Evolutionary conservation across 495 filamentous ascomycete species (phyloP), one percentile per base, ranked within the genome.

Genomic region (Neurospora hispaniola): DNA sequence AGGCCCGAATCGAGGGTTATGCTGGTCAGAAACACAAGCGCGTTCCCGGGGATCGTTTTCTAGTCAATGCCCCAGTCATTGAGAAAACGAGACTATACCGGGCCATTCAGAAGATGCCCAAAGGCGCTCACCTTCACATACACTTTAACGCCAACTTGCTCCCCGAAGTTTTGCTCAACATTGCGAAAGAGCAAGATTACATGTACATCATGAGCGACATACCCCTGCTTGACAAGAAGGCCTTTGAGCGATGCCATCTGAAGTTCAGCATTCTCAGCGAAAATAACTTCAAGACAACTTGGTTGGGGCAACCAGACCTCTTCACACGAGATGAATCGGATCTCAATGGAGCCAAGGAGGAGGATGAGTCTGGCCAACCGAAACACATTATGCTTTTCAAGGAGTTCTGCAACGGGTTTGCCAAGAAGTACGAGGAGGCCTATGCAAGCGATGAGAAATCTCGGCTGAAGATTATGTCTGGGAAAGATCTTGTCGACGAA

Each of bases 131-230:
- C 73, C 80, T 88, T 10, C 86, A 88, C 77, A 82, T 87, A 42
- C 86, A 88, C 74, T 88, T 88, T 78, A 88, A 88, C 77, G 83
- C 86, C 59, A 86, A 85, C 48, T 81, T 88, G 3, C 79, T 82
- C 4, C 84, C 85, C 40, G 70, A 77, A 7, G 83, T 87, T 35
- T 79, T 88, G 40, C 80, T 88, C 62, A 78, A 81, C 69, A 84
- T 86, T 74, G 86, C 86, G 46, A 83, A 84, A 77, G 76, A 80
- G 40, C 85, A 85, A 81, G 69, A 74, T 3, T 80, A 81, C 73
- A 88, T 88, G 86, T 88, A 83, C 70, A 86, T 88, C 68, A 80
- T 80, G 72, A 86, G 85, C 77, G 80, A 84, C 72, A 74, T 82
- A 62, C 81, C 80, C 20, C 72, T 83, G 71, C 73, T 71, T 7